Base-by-base conservation (phyloP, 2,329 filamentous ascomycete species). In the Harringtonia aguacate region DNA sequence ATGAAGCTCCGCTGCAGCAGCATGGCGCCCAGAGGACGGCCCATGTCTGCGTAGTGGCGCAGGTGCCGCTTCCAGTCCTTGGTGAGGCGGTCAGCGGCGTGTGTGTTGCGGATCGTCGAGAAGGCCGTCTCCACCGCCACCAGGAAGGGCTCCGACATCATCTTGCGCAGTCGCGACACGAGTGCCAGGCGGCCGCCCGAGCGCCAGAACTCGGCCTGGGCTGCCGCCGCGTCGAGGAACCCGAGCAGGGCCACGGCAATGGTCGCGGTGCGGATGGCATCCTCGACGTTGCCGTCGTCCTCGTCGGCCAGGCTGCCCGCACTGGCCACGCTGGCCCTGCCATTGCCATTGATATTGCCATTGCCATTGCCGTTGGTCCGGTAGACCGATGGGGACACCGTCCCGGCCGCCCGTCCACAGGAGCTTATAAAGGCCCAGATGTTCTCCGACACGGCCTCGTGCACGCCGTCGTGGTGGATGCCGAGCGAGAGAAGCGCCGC, bases 31-130 rank as follows among this genome's bases (percentile, higher is more conserved):
- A 98, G 66, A 1, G 94, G 90, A 18, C 86, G 77, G 10, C 85
- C 85, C 46, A 78, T 73, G 15, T 80, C 75, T 24, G 86, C 79
- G 64, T 97, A 98, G 48, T 89, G 84, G 36, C 83, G 84, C 45
- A 86, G 67, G 61, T 86, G 87, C 50, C 82, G 79, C 64, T 85
- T 94, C 92, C 92, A 98, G 52, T 95, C 85, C 55, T 80, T 84
- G 18, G 86, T 68, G 24, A 75, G 66, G 39, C 73, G 71, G 49
- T 85, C 80, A 21, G 78, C 67, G 24, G 73, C 73, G 51, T 78
- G 79, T 3, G 82, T 75, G 61, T 94, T 94, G 44, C 90, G 83
- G 50, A 97, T 84, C 9, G 86, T 88, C 9, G 90, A 95, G 46
- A 95, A 82, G 9, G 88, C 85, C 0, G 86, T 87, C 64, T 97